Evolutionary conservation across 768 basidiomycete genomes (phyloP).

Genomic region (Pleurotus sapidus): DNA sequence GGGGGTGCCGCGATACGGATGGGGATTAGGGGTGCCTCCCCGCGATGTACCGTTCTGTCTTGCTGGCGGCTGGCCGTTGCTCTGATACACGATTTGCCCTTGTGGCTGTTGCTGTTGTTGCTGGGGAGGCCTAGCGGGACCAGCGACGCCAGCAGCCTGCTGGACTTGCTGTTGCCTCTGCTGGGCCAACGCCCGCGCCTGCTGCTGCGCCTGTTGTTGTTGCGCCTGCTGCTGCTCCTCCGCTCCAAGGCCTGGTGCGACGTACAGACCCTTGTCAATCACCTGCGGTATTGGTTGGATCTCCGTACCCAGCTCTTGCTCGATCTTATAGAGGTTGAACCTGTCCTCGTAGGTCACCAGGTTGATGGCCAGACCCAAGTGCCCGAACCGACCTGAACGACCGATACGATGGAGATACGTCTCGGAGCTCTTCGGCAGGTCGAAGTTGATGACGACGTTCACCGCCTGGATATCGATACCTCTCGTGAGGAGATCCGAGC

Average conservation of each 20-base stretch:
- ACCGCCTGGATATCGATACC: constrained; percentile 99
- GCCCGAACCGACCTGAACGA: constrained; percentile 95
- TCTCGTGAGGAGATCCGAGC: constrained; percentile 94
- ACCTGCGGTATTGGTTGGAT: constrained; percentile 91
- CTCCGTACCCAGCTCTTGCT: constrained; percentile 97
- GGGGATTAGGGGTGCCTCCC: not conserved
- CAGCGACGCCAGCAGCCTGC: constrained; percentile 16
- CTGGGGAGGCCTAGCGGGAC: not conserved
- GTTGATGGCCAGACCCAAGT: constrained; percentile 95
- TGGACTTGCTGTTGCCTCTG: constrained; percentile 21
- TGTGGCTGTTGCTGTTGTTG: constrained; percentile 19
- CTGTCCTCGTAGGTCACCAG: constrained; percentile 97
- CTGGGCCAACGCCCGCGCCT: constrained; percentile 32
- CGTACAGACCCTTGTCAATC: constrained; percentile 92
- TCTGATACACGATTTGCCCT: constrained; percentile 23
- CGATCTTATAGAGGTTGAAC: constrained; percentile 97
- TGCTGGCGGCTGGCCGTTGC: constrained; percentile 13
- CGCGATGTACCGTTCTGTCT: no score
- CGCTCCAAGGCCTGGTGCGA: constrained; percentile 65
- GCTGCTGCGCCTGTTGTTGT: constrained; percentile 24
- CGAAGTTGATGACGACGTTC: constrained; percentile 99
- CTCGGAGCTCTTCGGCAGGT: constrained; percentile 98
- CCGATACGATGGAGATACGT: constrained; percentile 99
- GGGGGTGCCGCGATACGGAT: not conserved
- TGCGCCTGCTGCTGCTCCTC: constrained; percentile 34